These are phyloP conservation scores for Yamadazyma blattariae DNA, from an alignment of 1,139 yeast genomes.

Conservation along the genomic window DNA sequence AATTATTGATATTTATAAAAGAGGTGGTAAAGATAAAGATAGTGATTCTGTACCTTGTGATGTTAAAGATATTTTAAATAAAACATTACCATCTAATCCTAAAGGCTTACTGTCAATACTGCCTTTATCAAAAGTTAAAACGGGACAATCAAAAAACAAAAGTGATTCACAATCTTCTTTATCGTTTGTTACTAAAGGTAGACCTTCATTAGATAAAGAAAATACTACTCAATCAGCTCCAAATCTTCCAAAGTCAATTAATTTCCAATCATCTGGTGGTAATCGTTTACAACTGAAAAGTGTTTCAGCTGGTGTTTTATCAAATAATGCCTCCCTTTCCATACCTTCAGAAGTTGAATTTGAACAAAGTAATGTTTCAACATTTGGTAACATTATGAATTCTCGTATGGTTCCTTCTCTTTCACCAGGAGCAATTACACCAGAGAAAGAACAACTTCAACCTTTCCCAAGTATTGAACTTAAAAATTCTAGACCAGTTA, in stretches of 20 bases:
- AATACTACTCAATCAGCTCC: slow-evolving; percentile 1
- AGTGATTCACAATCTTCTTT: neutral
- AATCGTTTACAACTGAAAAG: slow-evolving; percentile 13
- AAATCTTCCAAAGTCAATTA: neutral
- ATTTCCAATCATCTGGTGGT: neutral
- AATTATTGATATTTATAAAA: slow-evolving; percentile 13
- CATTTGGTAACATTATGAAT: neutral
- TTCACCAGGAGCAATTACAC: slow-evolving; percentile 11
- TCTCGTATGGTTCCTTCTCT: neutral
- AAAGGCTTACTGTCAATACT: too few species aligned
- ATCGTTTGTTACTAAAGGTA: neutral
- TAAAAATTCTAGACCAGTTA: slow-evolving; percentile 1
- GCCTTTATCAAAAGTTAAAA: neutral
- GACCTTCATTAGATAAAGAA: slow-evolving; percentile 3
- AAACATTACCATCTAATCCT: neutral
- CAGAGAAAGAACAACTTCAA: slow-evolving; percentile 10
- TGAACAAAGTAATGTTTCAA: neutral
- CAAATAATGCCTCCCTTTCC: slow-evolving; percentile 11
- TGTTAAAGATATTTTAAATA: neutral
- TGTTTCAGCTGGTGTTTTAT: slow-evolving; percentile 1
- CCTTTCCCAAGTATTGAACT: slow-evolving; percentile 12
- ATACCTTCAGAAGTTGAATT: slow-evolving; percentile 6
- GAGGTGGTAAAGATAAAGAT: slow-evolving; percentile 7
- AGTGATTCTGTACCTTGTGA: neutral
- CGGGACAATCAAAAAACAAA: neutral